A percentile compares a stretch with the other conserved stretches of the same genome.
These are phyloP conservation scores for Neospora caninum DNA, from an alignment of 169 alveolate species.

Conservation along the genomic window DNA sequence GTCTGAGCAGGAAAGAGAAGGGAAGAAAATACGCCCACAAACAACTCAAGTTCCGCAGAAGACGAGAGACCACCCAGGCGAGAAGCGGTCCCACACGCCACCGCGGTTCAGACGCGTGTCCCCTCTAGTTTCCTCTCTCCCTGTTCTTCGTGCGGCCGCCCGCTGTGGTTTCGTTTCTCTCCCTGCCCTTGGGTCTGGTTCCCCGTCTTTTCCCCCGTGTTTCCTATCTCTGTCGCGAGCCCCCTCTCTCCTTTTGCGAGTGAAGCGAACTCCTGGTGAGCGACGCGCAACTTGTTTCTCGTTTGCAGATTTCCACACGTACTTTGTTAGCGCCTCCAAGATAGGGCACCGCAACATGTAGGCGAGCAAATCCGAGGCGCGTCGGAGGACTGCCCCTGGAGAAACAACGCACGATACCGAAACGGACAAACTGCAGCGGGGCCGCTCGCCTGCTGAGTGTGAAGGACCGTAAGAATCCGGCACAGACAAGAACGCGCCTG, in stretches of 20 bases:
- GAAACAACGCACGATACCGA: not conserved
- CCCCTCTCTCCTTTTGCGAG: no score
- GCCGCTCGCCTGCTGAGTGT: no score
- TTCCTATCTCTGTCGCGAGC: not conserved
- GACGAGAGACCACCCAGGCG: not conserved
- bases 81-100: not conserved
- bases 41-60: not conserved
- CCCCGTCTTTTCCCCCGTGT: not conserved
- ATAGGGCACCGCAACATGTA: slow-evolving; percentile 45
- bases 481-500: no score
- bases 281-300: no score
- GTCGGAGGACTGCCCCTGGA: slow-evolving; percentile 50
- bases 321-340: slow-evolving; percentile 54
- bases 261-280: no score
- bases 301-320: not conserved
- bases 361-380: slow-evolving; percentile 48
- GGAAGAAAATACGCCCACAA: not conserved
- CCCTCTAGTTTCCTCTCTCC: no score
- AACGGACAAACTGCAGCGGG: not conserved
- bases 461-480: no score
- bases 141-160: not conserved
- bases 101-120: not conserved
- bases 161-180: not conserved
- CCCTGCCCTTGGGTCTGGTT: not conserved
- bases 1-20: not conserved